Evolutionary conservation across 2,329 filamentous ascomycete genomes (phyloP).

Genomic region (Chaetomiaceae sp.): DNA sequence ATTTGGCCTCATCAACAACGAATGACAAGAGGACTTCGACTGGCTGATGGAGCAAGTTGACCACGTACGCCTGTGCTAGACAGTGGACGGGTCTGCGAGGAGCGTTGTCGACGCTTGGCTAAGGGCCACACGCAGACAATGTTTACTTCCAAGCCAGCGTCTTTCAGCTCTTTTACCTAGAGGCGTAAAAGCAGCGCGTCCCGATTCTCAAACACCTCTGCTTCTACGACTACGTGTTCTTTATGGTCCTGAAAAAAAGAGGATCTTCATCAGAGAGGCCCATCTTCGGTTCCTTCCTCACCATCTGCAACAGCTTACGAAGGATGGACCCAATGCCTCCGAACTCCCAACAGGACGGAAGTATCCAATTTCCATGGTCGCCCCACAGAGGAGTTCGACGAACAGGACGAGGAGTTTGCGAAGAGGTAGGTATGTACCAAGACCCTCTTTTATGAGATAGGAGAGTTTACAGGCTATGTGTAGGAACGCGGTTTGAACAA

Average conservation of each 20-base stretch:
- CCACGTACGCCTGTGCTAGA: neutral
- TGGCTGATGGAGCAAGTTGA: neutral
- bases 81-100: neutral
- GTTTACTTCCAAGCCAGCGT: neutral
- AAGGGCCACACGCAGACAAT: neutral
- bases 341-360: too few relatives aligned
- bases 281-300: neutral
- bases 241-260: neutral
- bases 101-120: neutral
- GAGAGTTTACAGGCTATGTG: neutral
- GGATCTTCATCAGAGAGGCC: neutral
- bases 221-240: neutral
- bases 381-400: too few relatives aligned
- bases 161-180: neutral
- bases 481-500: conserved; percentile 3
- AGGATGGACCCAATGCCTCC: neutral
- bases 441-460: neutral
- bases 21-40: neutral
- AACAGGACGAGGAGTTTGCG: neutral
- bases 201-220: neutral
- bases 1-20: conserved; percentile 1
- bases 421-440: too few relatives aligned
- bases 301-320: neutral
- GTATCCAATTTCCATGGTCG: too few relatives aligned
- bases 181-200: neutral